These are phyloP conservation scores for Spirogloea muscicola DNA, from an alignment of 139 green algal genomes.

Conservation along the genomic window DNA sequence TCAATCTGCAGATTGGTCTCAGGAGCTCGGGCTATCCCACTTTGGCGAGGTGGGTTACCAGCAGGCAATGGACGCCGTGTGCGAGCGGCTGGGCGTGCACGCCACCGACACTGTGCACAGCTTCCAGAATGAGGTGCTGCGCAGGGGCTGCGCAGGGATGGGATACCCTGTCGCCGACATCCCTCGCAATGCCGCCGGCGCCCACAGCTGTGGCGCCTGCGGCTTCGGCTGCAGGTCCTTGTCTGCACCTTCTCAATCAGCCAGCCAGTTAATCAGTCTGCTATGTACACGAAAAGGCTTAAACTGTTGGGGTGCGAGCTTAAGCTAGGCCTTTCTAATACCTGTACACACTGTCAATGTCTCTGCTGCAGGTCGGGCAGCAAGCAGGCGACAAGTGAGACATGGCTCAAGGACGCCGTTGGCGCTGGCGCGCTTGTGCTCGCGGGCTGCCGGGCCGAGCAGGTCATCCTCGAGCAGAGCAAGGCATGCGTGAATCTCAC, in stretches of 20 bases:
- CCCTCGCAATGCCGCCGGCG: neutral
- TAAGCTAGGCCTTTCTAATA: too few relatives aligned
- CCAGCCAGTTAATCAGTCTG: too few relatives aligned
- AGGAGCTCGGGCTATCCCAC: too few relatives aligned
- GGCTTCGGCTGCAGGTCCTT: conserved; percentile 60
- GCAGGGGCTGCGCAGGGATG: conserved; percentile 8
- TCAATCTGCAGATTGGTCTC: too few relatives aligned
- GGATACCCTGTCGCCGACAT: neutral
- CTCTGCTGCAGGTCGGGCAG: conserved; percentile 49
- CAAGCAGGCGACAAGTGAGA: conserved; percentile 56
- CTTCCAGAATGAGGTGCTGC: conserved; percentile 47
- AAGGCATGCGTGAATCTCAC: too few relatives aligned
- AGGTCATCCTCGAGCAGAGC: conserved; percentile 34
- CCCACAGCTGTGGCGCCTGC: conserved; percentile 21
- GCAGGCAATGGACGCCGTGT: conserved; percentile 36
- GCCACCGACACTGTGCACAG: conserved; percentile 43
- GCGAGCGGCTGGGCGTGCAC: conserved; percentile 20
- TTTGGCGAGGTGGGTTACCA: too few relatives aligned
- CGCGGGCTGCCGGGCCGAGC: conserved; percentile 47
- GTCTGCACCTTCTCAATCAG: too few relatives aligned
- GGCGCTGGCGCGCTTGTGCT: conserved; percentile 54
- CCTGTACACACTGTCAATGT: too few relatives aligned
- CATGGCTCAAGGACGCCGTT: conserved; percentile 62
- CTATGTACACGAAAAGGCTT: too few relatives aligned
- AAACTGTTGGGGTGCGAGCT: too few relatives aligned